A percentile compares a stretch with the other conserved stretches of the same genome.
Evolutionary conservation across 1,284 basidiomycete species (phyloP).

Genomic region (Microbotryum scabiosae): DNA sequence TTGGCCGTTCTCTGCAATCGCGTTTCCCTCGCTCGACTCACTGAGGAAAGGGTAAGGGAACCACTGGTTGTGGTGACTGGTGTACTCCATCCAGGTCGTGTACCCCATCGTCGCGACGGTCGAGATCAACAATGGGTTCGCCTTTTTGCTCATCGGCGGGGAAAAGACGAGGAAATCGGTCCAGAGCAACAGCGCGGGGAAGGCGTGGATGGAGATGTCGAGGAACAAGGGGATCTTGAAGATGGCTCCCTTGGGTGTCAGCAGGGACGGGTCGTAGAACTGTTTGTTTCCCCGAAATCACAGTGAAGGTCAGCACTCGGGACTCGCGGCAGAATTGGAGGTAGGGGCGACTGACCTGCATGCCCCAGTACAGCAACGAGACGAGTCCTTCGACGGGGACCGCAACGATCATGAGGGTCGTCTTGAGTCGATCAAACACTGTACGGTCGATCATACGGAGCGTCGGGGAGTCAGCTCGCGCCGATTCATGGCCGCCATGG

Average conservation of each 20-base stretch:
- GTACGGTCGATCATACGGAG: background rate
- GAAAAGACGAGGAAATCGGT: slow-evolving; percentile 21
- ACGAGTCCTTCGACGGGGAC: slow-evolving; percentile 21
- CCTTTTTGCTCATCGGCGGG: slow-evolving; percentile 17
- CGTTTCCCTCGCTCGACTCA: background rate
- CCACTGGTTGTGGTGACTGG: slow-evolving; percentile 8
- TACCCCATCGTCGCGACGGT: slow-evolving; percentile 6
- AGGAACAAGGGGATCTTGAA: slow-evolving; percentile 20
- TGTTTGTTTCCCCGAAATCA: background rate
- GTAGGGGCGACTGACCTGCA: background rate
- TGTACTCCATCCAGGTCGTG: slow-evolving; percentile 21
- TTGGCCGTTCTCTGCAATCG: background rate
- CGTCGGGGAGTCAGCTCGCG: background rate
- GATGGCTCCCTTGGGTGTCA: slow-evolving; percentile 14
- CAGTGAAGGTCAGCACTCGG: too few species aligned
- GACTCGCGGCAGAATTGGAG: too few species aligned
- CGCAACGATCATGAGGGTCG: slow-evolving; percentile 12
- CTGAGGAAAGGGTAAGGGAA: slow-evolving; percentile 10
- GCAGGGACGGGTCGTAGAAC: slow-evolving; percentile 17
- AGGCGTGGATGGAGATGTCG: slow-evolving; percentile 14
- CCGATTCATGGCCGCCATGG: background rate
- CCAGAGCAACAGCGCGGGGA: slow-evolving; percentile 26
- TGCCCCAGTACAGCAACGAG: slow-evolving; percentile 22
- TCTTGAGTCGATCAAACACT: slow-evolving; percentile 19
- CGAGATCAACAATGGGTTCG: slow-evolving; percentile 14